Conservation (phyloP, 495 filamentous ascomycete species). For the Neurospora discreta region DNA sequence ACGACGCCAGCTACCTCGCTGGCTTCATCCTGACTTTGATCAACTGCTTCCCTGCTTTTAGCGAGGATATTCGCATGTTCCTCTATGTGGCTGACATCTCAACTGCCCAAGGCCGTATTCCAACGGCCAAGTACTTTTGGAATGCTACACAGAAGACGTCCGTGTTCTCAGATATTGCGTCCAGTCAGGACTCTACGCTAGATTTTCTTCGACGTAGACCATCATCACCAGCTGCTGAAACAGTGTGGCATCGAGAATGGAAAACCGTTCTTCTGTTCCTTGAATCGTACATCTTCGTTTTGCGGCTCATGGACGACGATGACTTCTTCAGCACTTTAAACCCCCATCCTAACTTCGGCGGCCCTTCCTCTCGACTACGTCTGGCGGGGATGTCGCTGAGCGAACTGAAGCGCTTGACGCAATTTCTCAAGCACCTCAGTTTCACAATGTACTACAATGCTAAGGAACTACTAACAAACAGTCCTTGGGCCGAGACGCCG, state of each 20-base stretch:
- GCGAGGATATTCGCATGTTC: constrained; percentile 93
- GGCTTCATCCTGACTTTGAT: constrained; percentile 80
- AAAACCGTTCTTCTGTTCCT: constrained; percentile 80
- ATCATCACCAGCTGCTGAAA: constrained; percentile 5
- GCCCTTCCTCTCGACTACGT: constrained; percentile 28
- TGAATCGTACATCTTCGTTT: constrained; percentile 83
- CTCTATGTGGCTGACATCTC: constrained; percentile 71
- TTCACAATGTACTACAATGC: constrained; percentile 85
- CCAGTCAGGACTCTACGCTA: constrained; percentile 12
- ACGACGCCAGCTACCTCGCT: constrained; percentile 65
- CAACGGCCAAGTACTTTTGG: constrained; percentile 88
- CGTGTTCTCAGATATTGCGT: constrained; percentile 53
- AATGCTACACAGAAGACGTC: constrained; percentile 54
- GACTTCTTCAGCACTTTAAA: constrained; percentile 49
- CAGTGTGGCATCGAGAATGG: constrained; percentile 60
- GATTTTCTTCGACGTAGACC: constrained; percentile 15
- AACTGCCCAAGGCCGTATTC: constrained; percentile 35
- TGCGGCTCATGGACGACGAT: constrained; percentile 90
- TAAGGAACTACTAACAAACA: constrained; percentile 35
- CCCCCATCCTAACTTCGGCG: neutral
- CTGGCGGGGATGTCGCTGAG: constrained; percentile 58
- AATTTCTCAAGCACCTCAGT: constrained; percentile 85
- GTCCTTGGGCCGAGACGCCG: neutral
- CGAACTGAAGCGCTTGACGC: constrained; percentile 62
- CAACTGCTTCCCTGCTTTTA: constrained; percentile 69